phyloP scores from a whole-genome alignment of 352 stramenopile species.

The Saprolegnia parasitica region DNA sequence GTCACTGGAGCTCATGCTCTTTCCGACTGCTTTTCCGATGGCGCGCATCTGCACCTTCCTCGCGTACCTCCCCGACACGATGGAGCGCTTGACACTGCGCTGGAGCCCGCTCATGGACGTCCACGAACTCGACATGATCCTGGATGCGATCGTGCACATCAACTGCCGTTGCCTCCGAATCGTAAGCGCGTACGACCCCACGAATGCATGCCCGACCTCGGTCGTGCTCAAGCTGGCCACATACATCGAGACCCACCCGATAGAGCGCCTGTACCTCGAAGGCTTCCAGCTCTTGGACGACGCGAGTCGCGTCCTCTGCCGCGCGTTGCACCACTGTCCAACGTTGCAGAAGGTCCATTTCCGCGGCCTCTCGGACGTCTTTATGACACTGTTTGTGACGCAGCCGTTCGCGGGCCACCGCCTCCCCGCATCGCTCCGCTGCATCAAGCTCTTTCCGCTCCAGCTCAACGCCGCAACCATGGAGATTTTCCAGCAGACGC shows the following conservation, averaged over 20 bases:
- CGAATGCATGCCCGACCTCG: not conserved
- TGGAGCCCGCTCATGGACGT: not conserved
- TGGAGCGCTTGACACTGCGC: not conserved
- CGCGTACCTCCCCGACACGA: not conserved
- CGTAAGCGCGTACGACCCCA: not conserved
- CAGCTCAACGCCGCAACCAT: no score
- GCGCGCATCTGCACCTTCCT: not conserved
- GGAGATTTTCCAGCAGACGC: no score
- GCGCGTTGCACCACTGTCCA: no score
- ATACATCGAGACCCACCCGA: not conserved
- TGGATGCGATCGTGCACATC: not conserved
- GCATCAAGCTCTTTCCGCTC: no score
- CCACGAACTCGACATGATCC: not conserved
- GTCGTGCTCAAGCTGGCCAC: not conserved
- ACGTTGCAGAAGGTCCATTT: no score
- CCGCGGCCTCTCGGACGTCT: no score
- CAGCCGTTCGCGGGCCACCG: no score
- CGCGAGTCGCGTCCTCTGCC: no score
- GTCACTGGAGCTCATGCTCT: not conserved
- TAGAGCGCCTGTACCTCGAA: not conserved
- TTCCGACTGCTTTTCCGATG: not conserved
- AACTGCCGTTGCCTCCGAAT: not conserved
- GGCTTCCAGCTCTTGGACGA: no score
- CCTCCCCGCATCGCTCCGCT: no score
- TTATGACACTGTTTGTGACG: no score